phyloP scores from a whole-genome alignment of 495 filamentous ascomycete genomes.

The Sordaria brevicollis region DNA sequence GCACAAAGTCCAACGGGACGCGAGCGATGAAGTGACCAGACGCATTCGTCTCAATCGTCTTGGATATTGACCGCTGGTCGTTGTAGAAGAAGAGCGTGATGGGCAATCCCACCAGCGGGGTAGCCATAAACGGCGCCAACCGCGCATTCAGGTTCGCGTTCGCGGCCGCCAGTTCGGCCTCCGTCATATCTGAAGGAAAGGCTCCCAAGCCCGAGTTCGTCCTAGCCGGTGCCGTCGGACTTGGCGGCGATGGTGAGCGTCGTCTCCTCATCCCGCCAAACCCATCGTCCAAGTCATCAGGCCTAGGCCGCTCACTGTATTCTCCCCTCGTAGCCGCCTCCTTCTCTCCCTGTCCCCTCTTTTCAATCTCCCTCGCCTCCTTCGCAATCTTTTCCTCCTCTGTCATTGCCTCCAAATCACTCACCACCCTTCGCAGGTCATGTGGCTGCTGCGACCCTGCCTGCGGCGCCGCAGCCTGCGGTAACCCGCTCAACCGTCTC shows the following conservation, averaged over 20 bases:
- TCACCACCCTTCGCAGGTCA: not conserved
- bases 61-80: constrained; percentile 61
- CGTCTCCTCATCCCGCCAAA: not conserved
- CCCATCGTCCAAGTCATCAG: constrained; percentile 22
- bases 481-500: constrained; percentile 73
- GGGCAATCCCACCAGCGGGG: constrained; percentile 57
- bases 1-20: constrained; percentile 75
- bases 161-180: constrained; percentile 62
- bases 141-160: constrained; percentile 81
- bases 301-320: constrained; percentile 33
- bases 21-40: constrained; percentile 76
- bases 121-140: constrained; percentile 79
- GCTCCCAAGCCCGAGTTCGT: constrained; percentile 26
- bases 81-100: constrained; percentile 94
- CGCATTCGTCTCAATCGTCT: constrained; percentile 70
- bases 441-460: constrained; percentile 1
- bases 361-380: constrained; percentile 65
- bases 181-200: constrained; percentile 47
- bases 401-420: constrained; percentile 29
- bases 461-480: constrained; percentile 37
- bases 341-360: constrained; percentile 57
- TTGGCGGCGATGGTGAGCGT: constrained; percentile 16
- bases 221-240: constrained; percentile 19
- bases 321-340: constrained; percentile 57
- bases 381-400: constrained; percentile 54